Base-by-base conservation (phyloP, 345 rosid species). In the Heritiera littoralis region DNA sequence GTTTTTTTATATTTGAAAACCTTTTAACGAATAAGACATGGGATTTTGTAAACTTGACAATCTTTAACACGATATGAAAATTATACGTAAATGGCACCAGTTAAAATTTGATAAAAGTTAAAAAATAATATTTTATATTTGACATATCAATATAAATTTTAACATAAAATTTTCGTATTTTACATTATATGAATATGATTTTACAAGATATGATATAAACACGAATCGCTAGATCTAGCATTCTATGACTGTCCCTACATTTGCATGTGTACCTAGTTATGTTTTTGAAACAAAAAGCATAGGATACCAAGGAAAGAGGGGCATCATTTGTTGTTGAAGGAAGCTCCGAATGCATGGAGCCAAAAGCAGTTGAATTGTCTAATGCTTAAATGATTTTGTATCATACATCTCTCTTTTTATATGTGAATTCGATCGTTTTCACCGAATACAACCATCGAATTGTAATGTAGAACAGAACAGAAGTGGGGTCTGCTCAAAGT, bases 281-380 rank as follows among this genome's bases (percentile, higher is more conserved):
- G n/a, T 73, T 49, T 77, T 78, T 23, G 72, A 83, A 65, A n/a
- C 52, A 66, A 45, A 74, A 18, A 66, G 79, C 88, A 79, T 86
- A 77, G 88, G 91, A 86, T 88, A 79, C 89, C 86, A 78, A 80
- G 71, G 76, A 78, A 81, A 73, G 77, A 64, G 82, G 82, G 81
- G 89, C 72, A 86, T 88, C 86, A 82, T 71, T 79, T 60, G 80
- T 66, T 79, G 71, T 75, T 45, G 68, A 76, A 82, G 81, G 78
- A 81, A 82, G 77, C 80, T 81, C 84, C 86, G 85, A 86, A 82
- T 84, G 82, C 86, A 85, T 76, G 72, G 71, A 63, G 86, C 86
- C 91, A 86, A 86, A 88, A 82, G 83, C 84, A 66, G 89, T 85
- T 88, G 84, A 74, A 80, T 80, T 71, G 75, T 83, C 78, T 85